These are phyloP conservation scores for Ilex asprella DNA, from an alignment of 257 asterid species.

Conservation along the genomic window DNA sequence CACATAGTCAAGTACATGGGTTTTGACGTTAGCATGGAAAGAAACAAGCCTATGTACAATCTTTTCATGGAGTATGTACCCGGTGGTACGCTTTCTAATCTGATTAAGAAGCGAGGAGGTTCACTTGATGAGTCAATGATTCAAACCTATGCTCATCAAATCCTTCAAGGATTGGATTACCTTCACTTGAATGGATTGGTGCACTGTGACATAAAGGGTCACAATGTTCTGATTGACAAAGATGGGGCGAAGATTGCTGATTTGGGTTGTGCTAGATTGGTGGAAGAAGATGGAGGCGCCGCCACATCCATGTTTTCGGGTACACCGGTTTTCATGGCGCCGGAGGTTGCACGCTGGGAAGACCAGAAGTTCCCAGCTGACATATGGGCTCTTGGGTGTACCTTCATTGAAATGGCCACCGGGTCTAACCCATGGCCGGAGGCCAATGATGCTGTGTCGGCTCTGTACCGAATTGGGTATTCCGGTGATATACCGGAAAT, in stretches of 20 bases:
- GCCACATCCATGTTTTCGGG: slow-evolving; percentile 37
- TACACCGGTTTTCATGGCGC: slow-evolving; percentile 88
- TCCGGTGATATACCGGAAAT: slow-evolving; percentile 51
- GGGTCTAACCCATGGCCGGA: slow-evolving; percentile 77
- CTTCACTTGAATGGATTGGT: slow-evolving; percentile 48
- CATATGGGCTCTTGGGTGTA: slow-evolving; percentile 79
- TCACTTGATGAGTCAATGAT: slow-evolving; percentile 34
- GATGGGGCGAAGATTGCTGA: slow-evolving; percentile 65
- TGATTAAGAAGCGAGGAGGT: slow-evolving; percentile 42
- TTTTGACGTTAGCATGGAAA: slow-evolving; percentile 33
- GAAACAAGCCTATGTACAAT: slow-evolving; percentile 25
- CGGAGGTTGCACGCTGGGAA: slow-evolving; percentile 84
- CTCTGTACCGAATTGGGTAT: slow-evolving; percentile 54
- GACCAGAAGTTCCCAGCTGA: slow-evolving; percentile 74
- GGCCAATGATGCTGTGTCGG: slow-evolving; percentile 60
- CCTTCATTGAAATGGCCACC: slow-evolving; percentile 75
- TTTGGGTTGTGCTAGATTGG: slow-evolving; percentile 59
- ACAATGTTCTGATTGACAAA: slow-evolving; percentile 45
- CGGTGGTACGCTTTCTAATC: slow-evolving; percentile 69
- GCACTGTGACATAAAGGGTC: slow-evolving; percentile 77
- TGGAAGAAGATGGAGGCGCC: slow-evolving; percentile 1
- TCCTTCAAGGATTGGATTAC: slow-evolving; percentile 51
- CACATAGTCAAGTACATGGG: slow-evolving; percentile 49
- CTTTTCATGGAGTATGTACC: slow-evolving; percentile 66
- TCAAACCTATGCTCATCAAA: slow-evolving; percentile 28